Conservation (phyloP, 306 rosid genomes). For the Ormosia semicastrata region DNA sequence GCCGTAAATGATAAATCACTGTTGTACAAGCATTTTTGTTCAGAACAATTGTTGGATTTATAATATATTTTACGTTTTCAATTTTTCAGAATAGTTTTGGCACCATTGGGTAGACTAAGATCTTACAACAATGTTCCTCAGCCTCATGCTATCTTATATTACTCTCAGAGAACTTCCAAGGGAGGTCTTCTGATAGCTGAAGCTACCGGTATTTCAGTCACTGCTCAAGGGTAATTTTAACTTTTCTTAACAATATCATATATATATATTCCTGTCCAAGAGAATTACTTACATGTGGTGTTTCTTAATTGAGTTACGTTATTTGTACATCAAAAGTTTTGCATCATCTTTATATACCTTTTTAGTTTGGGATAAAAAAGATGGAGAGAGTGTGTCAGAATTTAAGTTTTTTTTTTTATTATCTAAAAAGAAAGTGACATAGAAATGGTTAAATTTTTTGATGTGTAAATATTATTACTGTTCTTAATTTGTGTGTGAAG, state of each 20-base stretch:
- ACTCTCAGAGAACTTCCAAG: constrained; percentile 44
- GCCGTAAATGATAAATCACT: not conserved
- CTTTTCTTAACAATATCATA: not conserved
- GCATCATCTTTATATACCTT: too few relatives aligned
- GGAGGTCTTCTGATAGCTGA: not conserved
- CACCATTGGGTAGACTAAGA: constrained; percentile 44
- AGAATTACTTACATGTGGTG: not conserved
- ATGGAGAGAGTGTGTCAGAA: too few relatives aligned
- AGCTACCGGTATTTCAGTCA: not conserved
- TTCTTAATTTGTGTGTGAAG: not conserved
- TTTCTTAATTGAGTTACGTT: too few relatives aligned
- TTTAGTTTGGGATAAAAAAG: too few relatives aligned
- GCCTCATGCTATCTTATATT: constrained; percentile 50
- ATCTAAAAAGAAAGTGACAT: too few relatives aligned
- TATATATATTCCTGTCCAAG: not conserved
- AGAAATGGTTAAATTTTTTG: too few relatives aligned
- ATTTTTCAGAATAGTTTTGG: constrained; percentile 44
- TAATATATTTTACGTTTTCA: not conserved
- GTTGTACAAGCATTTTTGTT: not conserved
- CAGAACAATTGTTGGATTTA: not conserved
- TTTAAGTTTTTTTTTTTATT: too few relatives aligned
- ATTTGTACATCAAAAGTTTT: too few relatives aligned
- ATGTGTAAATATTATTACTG: too few relatives aligned
- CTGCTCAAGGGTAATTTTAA: not conserved
- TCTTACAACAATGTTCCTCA: constrained; percentile 48